phyloP scores from a whole-genome alignment of 129 eudicot species.

The Saposhnikovia divaricata region DNA sequence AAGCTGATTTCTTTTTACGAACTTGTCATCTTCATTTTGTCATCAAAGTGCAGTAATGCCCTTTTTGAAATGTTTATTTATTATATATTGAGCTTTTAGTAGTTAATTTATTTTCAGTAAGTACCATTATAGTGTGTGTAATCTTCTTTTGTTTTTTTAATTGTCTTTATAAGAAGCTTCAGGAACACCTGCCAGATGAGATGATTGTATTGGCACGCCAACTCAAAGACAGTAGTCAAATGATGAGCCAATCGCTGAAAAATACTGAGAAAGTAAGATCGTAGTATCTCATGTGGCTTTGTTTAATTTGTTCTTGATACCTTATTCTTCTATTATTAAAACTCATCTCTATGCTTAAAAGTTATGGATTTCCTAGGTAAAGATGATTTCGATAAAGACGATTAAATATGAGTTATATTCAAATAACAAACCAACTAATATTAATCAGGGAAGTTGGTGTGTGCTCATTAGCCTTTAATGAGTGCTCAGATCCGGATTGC shows the following conservation, averaged over 20 bases:
- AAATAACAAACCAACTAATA: not conserved
- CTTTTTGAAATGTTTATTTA: not conserved
- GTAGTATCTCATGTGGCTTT: not conserved
- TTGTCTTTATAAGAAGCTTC: slow-evolving; percentile 41
- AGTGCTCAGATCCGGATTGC: not conserved
- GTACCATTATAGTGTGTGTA: not conserved
- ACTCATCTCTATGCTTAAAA: not conserved
- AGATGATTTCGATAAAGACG: not conserved
- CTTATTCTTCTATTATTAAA: not conserved
- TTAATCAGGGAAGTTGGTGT: not conserved
- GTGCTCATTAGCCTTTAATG: not conserved
- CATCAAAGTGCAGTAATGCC: not conserved
- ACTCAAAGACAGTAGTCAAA: slow-evolving; percentile 79
- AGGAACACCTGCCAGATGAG: slow-evolving; percentile 95
- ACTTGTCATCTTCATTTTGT: not conserved
- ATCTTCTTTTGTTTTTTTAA: too few species aligned
- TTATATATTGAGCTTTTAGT: not conserved
- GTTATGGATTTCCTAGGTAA: not conserved
- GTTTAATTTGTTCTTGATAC: not conserved
- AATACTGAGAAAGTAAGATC: slow-evolving; percentile 70
- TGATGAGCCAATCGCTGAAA: slow-evolving; percentile 68
- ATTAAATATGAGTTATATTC: not conserved
- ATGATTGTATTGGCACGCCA: slow-evolving; percentile 88
- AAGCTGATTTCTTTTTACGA: not conserved
- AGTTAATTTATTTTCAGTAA: not conserved